phyloP scores from a whole-genome alignment of 1,139 yeast species.

The Debaryomycetaceae sp. region DNA sequence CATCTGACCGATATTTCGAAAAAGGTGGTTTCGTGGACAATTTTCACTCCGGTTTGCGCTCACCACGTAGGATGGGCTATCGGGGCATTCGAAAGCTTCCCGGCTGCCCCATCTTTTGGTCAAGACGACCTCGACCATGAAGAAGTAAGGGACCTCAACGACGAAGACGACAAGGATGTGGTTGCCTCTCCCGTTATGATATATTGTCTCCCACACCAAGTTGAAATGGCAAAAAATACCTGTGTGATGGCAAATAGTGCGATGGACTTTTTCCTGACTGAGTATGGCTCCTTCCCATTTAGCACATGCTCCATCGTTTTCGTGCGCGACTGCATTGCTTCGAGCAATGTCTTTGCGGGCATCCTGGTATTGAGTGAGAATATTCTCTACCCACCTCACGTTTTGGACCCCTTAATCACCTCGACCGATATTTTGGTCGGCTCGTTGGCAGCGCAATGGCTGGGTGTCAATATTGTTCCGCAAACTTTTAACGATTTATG shows the following conservation, averaged over 20 bases:
- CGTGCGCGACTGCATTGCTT: conserved; percentile 45
- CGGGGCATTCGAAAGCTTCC: conserved; percentile 68
- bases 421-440: conserved; percentile 60
- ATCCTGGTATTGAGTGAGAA: conserved; percentile 55
- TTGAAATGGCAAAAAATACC: conserved; percentile 56
- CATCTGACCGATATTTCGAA: conserved; percentile 53
- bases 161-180: conserved; percentile 23
- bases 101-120: conserved; percentile 31
- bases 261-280: conserved; percentile 72
- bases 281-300: conserved; percentile 90
- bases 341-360: conserved; percentile 62
- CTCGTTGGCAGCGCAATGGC: conserved; percentile 82
- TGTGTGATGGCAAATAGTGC: conserved; percentile 70
- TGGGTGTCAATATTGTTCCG: conserved; percentile 87
- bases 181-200: conserved; percentile 42
- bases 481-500: conserved; percentile 75
- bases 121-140: conserved; percentile 30
- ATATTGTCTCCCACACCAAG: conserved; percentile 47
- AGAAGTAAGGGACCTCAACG: conserved; percentile 25
- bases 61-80: conserved; percentile 96
- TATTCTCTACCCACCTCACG: conserved; percentile 62
- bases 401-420: conserved; percentile 70
- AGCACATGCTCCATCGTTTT: conserved; percentile 71
- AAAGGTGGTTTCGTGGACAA: conserved; percentile 68
- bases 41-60: conserved; percentile 81